Conservation (phyloP, 2,329 filamentous ascomycete species). For the Hypoxylon sp. region DNA sequence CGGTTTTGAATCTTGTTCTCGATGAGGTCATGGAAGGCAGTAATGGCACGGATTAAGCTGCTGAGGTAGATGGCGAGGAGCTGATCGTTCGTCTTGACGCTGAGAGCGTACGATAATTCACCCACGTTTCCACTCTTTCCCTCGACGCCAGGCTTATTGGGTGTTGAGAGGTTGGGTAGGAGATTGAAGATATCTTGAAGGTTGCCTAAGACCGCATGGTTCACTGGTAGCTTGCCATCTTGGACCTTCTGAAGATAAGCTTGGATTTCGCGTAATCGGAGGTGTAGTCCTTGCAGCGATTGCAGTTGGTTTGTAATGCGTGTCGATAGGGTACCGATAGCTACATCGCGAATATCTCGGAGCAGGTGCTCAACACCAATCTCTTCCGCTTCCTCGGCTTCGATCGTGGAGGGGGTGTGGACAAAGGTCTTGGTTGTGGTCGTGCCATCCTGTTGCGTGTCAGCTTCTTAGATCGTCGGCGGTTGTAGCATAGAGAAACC, state of each 20-base stretch:
- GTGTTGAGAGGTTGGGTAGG: constrained; percentile 92
- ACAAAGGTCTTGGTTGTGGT: constrained; percentile 98
- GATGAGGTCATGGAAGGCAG: constrained; percentile 98
- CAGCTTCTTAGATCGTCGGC: constrained; percentile 15
- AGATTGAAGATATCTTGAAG: constrained; percentile 99
- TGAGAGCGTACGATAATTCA: constrained; percentile 96
- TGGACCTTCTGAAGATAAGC: constrained; percentile 96
- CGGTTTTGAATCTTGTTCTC: constrained; percentile 99
- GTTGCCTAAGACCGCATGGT: constrained; percentile 96
- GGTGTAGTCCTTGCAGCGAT: constrained; percentile 94
- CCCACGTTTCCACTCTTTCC: constrained; percentile 72
- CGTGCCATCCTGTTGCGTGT: constrained; percentile 82
- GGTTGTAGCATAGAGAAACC: constrained; percentile 54
- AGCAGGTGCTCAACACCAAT: constrained; percentile 98
- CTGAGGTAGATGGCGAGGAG: constrained; percentile 98
- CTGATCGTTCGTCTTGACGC: constrained; percentile 99
- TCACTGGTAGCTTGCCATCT: constrained; percentile 91
- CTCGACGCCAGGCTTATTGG: constrained; percentile 75
- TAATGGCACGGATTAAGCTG: constrained; percentile 96
- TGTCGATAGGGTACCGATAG: constrained; percentile 95
- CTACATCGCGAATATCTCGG: constrained; percentile 97
- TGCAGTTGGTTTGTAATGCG: constrained; percentile 98
- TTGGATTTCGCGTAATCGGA: constrained; percentile 94
- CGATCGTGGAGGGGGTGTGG: constrained; percentile 97
- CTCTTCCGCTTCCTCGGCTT: constrained; percentile 98